These are phyloP conservation scores for Ophiorrhiza pumila DNA, from an alignment of 257 asterid genomes.

Conservation along the genomic window DNA sequence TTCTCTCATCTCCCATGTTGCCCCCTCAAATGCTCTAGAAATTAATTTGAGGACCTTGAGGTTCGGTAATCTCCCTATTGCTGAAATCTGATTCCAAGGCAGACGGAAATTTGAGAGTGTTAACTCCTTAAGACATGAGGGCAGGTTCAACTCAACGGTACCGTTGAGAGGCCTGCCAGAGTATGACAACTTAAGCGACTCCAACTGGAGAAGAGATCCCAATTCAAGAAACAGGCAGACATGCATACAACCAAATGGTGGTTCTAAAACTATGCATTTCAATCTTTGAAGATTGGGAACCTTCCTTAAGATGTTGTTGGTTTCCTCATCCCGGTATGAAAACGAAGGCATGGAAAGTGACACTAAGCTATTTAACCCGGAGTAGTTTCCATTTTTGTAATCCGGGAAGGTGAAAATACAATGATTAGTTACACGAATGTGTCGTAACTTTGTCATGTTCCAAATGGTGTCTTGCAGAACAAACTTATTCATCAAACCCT, in stretches of 20 bases:
- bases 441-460: neutral
- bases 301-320: neutral
- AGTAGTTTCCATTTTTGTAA: neutral
- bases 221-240: no score
- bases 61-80: neutral
- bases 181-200: neutral
- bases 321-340: neutral
- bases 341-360: constrained; percentile 9
- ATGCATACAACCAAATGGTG: neutral
- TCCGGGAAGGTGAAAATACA: neutral
- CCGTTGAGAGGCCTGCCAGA: neutral
- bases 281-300: neutral
- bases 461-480: neutral
- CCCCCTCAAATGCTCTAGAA: neutral
- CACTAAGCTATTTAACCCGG: neutral
- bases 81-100: constrained; percentile 2
- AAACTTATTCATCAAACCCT: constrained; percentile 2
- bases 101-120: constrained; percentile 7
- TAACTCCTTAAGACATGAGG: neutral
- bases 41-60: constrained; percentile 9
- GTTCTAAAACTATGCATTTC: neutral
- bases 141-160: neutral
- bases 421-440: neutral
- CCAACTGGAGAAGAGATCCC: neutral
- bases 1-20: constrained; percentile 9